phyloP scores from a whole-genome alignment of 768 basidiomycete genomes.

The Podaxis pistillaris region DNA sequence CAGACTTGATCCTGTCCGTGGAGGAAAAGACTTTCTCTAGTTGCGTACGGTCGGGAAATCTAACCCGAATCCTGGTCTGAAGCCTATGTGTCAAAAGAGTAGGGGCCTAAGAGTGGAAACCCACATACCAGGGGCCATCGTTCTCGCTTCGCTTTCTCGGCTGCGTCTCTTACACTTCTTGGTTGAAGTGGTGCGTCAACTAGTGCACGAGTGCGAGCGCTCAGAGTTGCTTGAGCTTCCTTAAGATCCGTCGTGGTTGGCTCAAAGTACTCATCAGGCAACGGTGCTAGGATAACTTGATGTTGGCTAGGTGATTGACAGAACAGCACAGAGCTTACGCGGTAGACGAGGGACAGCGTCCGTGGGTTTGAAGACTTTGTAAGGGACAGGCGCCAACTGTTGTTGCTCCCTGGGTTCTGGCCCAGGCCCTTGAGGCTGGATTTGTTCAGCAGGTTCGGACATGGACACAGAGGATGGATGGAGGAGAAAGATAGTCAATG shows the following conservation, averaged over 20 bases:
- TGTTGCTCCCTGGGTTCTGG: not conserved
- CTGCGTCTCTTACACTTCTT: slow-evolving; percentile 60
- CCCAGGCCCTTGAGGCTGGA: not conserved
- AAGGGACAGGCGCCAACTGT: not conserved
- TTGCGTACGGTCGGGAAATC: slow-evolving; percentile 78
- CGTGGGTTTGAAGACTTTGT: slow-evolving; percentile 9
- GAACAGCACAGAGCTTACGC: slow-evolving; percentile 14
- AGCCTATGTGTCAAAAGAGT: not conserved
- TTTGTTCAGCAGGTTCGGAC: not conserved
- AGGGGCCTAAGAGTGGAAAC: not conserved
- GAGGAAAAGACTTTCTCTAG: slow-evolving; percentile 80
- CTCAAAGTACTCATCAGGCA: slow-evolving; percentile 75
- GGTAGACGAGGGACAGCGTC: slow-evolving; percentile 4
- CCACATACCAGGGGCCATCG: slow-evolving; percentile 70
- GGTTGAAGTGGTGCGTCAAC: slow-evolving; percentile 70
- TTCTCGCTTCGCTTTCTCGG: slow-evolving; percentile 55
- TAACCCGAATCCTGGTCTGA: slow-evolving; percentile 80
- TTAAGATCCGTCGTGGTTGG: slow-evolving; percentile 72
- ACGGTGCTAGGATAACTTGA: slow-evolving; percentile 31
- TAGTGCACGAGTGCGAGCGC: slow-evolving; percentile 60
- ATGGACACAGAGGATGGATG: not conserved
- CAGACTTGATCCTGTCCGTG: slow-evolving; percentile 71
- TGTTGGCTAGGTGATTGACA: not conserved
- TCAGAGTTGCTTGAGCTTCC: slow-evolving; percentile 60
- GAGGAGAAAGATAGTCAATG: not conserved